A percentile compares a stretch with the other conserved stretches of the same genome.
Conservation (phyloP, 495 filamentous ascomycete genomes). For the Penicillium dipodomyicola region DNA sequence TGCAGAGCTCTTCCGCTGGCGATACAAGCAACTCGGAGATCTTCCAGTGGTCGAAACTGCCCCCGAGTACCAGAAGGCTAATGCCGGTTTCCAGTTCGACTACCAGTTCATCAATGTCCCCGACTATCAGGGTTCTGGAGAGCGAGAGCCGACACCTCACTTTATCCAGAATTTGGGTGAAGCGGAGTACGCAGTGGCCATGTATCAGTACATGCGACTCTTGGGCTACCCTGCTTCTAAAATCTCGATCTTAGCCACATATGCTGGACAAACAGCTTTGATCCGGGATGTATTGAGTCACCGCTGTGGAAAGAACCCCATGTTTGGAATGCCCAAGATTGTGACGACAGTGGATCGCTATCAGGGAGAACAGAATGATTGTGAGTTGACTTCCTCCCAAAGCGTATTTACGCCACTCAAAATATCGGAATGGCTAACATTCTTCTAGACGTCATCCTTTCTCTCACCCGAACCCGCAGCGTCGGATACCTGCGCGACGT, state of each 20-base stretch:
- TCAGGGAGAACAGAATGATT: slow-evolving; percentile 98
- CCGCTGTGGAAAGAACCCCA: slow-evolving; percentile 72
- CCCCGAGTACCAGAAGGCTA: slow-evolving; percentile 75
- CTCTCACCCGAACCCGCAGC: slow-evolving; percentile 79
- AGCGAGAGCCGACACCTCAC: slow-evolving; percentile 88
- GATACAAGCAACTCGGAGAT: slow-evolving; percentile 78
- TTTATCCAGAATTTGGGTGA: slow-evolving; percentile 98
- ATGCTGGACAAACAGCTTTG: slow-evolving; percentile 90
- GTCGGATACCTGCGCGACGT: slow-evolving; percentile 95
- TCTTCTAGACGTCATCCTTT: slow-evolving; percentile 79
- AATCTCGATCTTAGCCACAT: slow-evolving; percentile 89
- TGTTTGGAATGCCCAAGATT: slow-evolving; percentile 88
- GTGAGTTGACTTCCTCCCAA: slow-evolving; percentile 51
- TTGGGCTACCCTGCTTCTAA: slow-evolving; percentile 91
- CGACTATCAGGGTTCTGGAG: slow-evolving; percentile 88
- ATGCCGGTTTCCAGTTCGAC: slow-evolving; percentile 88
- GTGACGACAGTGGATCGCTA: slow-evolving; percentile 98
- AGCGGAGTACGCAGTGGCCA: slow-evolving; percentile 92
- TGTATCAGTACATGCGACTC: slow-evolving; percentile 97
- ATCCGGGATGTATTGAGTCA: slow-evolving; percentile 87
- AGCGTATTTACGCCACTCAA: neutral
- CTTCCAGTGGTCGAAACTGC: slow-evolving; percentile 67
- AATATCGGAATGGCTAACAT: slow-evolving; percentile 3
- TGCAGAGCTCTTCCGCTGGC: slow-evolving; percentile 89
- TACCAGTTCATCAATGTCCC: slow-evolving; percentile 97